phyloP scores from a whole-genome alignment of 352 stramenopile species.

The Phytophthora niederhauseri region DNA sequence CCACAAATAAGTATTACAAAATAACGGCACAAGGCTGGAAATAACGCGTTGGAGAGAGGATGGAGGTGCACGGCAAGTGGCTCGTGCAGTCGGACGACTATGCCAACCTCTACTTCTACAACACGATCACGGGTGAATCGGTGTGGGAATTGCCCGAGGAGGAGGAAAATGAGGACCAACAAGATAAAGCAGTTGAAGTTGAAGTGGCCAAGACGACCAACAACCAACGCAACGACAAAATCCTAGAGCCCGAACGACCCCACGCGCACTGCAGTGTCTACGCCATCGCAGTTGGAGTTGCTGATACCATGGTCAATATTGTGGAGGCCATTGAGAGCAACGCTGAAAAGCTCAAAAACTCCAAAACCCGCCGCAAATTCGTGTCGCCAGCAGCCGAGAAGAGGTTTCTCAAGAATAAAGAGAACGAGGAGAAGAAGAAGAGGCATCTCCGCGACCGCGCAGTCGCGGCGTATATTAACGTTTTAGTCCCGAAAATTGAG shows the following conservation, averaged over 20 bases:
- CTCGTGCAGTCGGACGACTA: conserved; percentile 66
- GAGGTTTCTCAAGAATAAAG: conserved; percentile 51
- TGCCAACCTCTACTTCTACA: conserved; percentile 83
- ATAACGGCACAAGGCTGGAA: background rate
- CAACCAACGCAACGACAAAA: background rate
- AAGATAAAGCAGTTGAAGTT: conserved; percentile 4
- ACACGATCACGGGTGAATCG: conserved; percentile 65
- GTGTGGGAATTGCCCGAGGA: conserved; percentile 71
- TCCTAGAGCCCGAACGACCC: background rate
- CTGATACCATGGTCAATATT: conserved; percentile 49
- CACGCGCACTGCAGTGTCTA: conserved; percentile 38
- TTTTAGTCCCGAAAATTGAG: conserved; percentile 38
- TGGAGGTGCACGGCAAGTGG: conserved; percentile 42
- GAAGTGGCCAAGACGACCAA: background rate
- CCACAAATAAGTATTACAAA: background rate
- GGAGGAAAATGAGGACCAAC: conserved; percentile 25
- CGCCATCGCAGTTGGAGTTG: conserved; percentile 53
- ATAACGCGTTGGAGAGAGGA: background rate
- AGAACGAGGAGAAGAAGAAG: conserved; percentile 44
- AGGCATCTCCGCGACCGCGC: conserved; percentile 44
- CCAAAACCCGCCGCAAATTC: conserved; percentile 43
- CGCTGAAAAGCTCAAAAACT: conserved; percentile 28
- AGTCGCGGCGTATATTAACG: conserved; percentile 47
- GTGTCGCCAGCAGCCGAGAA: conserved; percentile 56
- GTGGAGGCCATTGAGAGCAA: conserved; percentile 44